Base-by-base conservation (phyloP, 169 alveolate genomes). In the Haemoproteus tartakovskyi region DNA sequence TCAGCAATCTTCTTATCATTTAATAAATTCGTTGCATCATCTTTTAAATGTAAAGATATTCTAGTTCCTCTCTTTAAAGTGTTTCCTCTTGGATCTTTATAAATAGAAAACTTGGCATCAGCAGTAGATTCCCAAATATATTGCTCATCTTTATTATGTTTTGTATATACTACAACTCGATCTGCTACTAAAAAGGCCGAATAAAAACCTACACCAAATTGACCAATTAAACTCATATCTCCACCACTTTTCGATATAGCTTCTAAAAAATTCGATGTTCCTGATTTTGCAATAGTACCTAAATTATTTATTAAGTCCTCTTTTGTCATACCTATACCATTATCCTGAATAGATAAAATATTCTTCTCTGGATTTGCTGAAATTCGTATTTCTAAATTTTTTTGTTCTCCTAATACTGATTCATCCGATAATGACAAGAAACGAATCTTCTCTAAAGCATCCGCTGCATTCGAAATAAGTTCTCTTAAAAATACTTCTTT, bases 121-220 rank as follows among this genome's bases (percentile, higher is more conserved):
- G 99, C 99, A 1, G 86, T 79, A 6, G 99, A 95, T 64, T 94
- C 97, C 99, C 99, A 98, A 30, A 97, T 94, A 79, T 96, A 96
- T 91, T 97, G 99, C 18, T 92, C 95, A 63, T 96, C 98, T 67
- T 91, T 95, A 37, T 92, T 95, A 79, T 86, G 60, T 87, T 96
- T 96, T 6, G 98, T 90, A 51, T 95, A 91, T 11, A 98, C 99
- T 0, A 95, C 88, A 3, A 98, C 99, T 67, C 95, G 93, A 82
- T 98, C 98, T 27, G 99, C 99, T 40, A 97, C 99, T 74, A 98
- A 91, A 94, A 95, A 98, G 45, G 98, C 95, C 37, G 99, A 94
- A 92, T 98, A 98, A 91, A 98, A 98, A 26, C 99, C 99, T 27
- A 98, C 99, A 59, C 99, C 99, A 82, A 98, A 98, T 91, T 98